Evolutionary conservation across 371 early-diverging fungal genomes (phyloP).

Genomic region (Rozella allomycis): DNA sequence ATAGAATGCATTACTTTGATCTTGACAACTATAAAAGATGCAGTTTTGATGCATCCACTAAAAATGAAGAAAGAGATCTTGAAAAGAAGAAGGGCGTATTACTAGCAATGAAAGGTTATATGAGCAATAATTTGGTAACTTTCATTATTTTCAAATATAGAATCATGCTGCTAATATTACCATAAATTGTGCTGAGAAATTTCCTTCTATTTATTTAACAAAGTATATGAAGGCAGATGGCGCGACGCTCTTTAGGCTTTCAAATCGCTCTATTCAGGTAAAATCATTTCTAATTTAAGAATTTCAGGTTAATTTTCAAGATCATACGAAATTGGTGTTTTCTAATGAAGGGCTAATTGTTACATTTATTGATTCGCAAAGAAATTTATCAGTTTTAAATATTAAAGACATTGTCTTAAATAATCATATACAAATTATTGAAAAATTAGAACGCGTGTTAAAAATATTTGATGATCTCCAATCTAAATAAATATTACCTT

Average conservation of each 20-base stretch:
- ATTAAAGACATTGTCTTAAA: too few species aligned
- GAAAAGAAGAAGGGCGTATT: conserved; percentile 4
- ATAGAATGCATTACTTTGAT: neutral
- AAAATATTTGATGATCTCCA: too few species aligned
- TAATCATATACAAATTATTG: too few species aligned
- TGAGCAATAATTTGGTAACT: conserved; percentile 15
- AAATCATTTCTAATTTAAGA: neutral
- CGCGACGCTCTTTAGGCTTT: conserved; percentile 49
- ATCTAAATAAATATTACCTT: too few species aligned
- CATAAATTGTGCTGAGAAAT: too few species aligned
- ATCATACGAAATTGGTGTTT: conserved; percentile 46
- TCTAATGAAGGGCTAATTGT: conserved; percentile 23
- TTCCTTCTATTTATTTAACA: conserved; percentile 21
- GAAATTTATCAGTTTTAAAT: too few species aligned
- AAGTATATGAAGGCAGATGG: conserved; percentile 38
- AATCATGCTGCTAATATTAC: too few species aligned
- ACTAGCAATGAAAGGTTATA: conserved; percentile 2
- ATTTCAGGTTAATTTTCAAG: conserved; percentile 44
- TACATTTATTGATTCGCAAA: conserved; percentile 29
- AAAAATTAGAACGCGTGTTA: too few species aligned
- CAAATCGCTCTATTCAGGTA: conserved; percentile 47
- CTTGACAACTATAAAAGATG: neutral
- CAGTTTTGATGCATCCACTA: neutral
- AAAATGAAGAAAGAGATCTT: neutral
- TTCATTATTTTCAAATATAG: too few species aligned